phyloP scores from a whole-genome alignment of 352 stramenopile genomes.

The Phytophthora litchii region DNA sequence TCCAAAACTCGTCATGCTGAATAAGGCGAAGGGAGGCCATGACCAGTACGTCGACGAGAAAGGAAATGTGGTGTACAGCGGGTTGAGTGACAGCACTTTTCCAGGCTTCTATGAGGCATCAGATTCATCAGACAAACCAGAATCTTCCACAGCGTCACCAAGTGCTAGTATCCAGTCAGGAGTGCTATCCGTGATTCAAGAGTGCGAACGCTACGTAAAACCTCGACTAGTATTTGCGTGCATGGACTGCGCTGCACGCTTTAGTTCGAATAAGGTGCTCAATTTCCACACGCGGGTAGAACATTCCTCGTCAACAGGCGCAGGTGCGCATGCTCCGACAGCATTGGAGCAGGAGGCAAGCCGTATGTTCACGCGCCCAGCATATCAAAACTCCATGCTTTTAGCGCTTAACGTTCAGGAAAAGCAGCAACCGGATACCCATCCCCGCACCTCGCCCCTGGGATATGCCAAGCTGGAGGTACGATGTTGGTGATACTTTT shows the following conservation, averaged over 20 bases:
- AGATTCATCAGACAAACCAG: conserved; percentile 35
- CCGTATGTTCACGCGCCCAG: conserved; percentile 46
- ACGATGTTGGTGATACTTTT: conserved; percentile 13
- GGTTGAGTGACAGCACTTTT: conserved; percentile 32
- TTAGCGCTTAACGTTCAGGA: conserved; percentile 32
- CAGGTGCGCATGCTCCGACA: conserved; percentile 4
- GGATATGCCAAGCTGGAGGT: conserved; percentile 84
- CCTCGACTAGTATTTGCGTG: conserved; percentile 61
- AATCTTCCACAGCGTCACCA: conserved; percentile 17
- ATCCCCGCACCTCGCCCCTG: conserved; percentile 35
- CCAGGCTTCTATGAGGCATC: conserved; percentile 38
- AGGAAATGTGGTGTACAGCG: conserved; percentile 39
- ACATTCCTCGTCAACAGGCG: conserved; percentile 24
- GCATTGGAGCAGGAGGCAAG: conserved; percentile 46
- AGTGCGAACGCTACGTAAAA: conserved; percentile 64
- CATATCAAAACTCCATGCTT: conserved; percentile 51
- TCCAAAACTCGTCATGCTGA: conserved; percentile 73
- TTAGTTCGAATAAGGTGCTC: conserved; percentile 61
- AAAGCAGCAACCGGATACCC: conserved; percentile 38
- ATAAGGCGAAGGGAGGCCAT: conserved; percentile 60
- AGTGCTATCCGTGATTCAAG: conserved; percentile 50
- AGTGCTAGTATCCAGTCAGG: conserved; percentile 17
- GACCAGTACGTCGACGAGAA: conserved; percentile 63
- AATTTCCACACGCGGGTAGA: conserved; percentile 56
- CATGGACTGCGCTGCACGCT: conserved; percentile 43